phyloP scores from a whole-genome alignment of 306 rosid genomes.

The Astragalus membranaceus region DNA sequence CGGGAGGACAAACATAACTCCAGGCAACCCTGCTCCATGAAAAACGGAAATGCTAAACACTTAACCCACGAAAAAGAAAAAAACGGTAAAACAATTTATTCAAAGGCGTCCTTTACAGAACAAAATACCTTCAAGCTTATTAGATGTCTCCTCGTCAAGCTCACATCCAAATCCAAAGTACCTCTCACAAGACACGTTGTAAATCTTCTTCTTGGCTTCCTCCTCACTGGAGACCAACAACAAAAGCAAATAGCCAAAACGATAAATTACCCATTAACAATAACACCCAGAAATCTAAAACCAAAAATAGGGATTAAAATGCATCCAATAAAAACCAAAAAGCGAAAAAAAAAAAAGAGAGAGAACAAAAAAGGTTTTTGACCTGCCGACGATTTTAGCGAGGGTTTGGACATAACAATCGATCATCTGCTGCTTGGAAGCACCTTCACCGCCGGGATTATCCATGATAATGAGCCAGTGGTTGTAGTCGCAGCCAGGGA shows the following conservation, averaged over 20 bases:
- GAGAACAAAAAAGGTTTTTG: not conserved
- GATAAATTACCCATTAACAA: not conserved
- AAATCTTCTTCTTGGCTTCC: constrained; percentile 88
- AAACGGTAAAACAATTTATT: not conserved
- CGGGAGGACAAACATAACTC: constrained; percentile 84
- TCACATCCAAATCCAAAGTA: constrained; percentile 90
- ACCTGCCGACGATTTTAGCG: constrained; percentile 74
- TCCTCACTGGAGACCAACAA: constrained; percentile 46
- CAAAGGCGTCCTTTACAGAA: constrained; percentile 2
- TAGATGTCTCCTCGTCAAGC: constrained; percentile 90
- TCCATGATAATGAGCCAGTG: constrained; percentile 99
- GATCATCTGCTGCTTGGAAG: constrained; percentile 79
- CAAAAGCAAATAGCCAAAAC: not conserved
- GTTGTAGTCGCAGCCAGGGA: constrained; percentile 92
- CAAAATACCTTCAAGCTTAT: constrained; percentile 71
- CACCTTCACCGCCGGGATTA: constrained; percentile 81
- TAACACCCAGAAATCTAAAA: not conserved
- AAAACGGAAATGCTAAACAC: not conserved
- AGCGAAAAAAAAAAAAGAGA: not conserved
- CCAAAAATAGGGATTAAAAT: not conserved
- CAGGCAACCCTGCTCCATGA: constrained; percentile 55
- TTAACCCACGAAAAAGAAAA: not conserved
- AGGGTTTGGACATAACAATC: constrained; percentile 74
- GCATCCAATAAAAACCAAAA: not conserved
- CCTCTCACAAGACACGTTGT: constrained; percentile 86